A percentile compares a stretch with the other conserved stretches of the same genome.
Evolutionary conservation across 345 rosid species (phyloP).

Genomic region (Brassica incana): DNA sequence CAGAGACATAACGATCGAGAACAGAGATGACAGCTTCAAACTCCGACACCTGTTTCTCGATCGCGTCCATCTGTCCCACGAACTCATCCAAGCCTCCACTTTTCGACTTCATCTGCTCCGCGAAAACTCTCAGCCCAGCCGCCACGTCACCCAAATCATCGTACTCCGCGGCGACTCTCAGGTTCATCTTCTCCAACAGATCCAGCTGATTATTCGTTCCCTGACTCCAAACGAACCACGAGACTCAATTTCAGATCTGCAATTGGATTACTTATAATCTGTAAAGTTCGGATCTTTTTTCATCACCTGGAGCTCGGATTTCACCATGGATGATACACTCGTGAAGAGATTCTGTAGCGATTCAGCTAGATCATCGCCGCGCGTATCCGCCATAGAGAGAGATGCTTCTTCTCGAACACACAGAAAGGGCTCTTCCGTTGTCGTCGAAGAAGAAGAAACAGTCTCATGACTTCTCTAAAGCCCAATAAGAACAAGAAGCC

Average conservation of each 20-base stretch:
- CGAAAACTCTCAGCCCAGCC: constrained; percentile 67
- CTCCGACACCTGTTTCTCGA: constrained; percentile 74
- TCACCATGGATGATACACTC: constrained; percentile 74
- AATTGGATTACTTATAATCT: not conserved
- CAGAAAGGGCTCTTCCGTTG: not conserved
- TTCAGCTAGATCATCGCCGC: constrained; percentile 59
- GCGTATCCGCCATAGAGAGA: constrained; percentile 33
- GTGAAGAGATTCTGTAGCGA: constrained; percentile 65
- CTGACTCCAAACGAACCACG: constrained; percentile 32
- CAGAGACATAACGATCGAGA: constrained; percentile 73
- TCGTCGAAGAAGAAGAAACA: not conserved
- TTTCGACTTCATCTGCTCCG: constrained; percentile 75
- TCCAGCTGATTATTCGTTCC: constrained; percentile 67
- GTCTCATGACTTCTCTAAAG: not conserved
- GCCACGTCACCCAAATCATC: constrained; percentile 74
- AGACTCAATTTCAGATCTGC: not conserved
- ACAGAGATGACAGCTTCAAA: constrained; percentile 76
- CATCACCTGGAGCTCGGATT: constrained; percentile 74
- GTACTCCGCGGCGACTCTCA: constrained; percentile 70
- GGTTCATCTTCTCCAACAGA: constrained; percentile 86
- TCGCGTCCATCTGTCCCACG: constrained; percentile 68
- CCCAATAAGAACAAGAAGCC: not conserved
- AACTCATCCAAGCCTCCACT: constrained; percentile 68
- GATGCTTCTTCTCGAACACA: constrained; percentile 7
- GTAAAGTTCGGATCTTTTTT: not conserved